Base-by-base conservation (phyloP, 2,329 filamentous ascomycete genomes). In the Dactylellina haptotyla region DNA sequence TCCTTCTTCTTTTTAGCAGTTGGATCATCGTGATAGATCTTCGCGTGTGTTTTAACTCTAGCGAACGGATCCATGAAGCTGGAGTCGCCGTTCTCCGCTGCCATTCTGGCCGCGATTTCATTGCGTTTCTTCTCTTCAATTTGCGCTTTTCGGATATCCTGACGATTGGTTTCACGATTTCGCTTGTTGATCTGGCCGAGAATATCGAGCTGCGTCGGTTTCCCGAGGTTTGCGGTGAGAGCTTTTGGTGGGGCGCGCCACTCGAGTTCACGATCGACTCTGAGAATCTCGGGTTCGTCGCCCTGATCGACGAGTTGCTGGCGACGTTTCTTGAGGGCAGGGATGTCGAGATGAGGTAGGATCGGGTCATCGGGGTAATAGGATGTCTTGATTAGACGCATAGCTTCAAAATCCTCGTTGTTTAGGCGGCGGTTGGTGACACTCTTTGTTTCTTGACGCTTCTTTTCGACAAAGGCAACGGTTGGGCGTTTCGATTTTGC, bases 81-180 rank as follows among this genome's bases (percentile, higher is more conserved):
- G 48, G 83, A 82, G 77, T 89, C 87, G 51, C 86, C 86, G 63
- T 84, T 82, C 32, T 87, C 83, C 1, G 83, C 83, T 79, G 91
- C 89, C 64, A 88, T 88, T 39, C 88, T 85, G 73, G 87, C 87
- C 43, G 86, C 87, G 66, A 84, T 85, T 76, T 88, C 87, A 46
- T 84, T 85, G 80, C 86, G 86, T 75, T 86, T 87, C 77, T 89
- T 87, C 82, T 99, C 95, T 77, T 90, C 89, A 64, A 97, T 84
- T 79, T 97, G 91, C 0, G 93, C 94, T 80, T 91, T 91, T 71
- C 94, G 91, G n/a, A 98, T 90, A 51, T 91, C 89, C 79, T 97
- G 91, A n/a, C 87, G 86, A 79, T 97, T 97, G 77, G 89, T 86
- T 69, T 89, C 88, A 75, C 94, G 89, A 81, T 97, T 97, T 79